A percentile compares a stretch with the other conserved stretches of the same genome.
phyloP scores from a whole-genome alignment of 2,329 filamentous ascomycete genomes.

The Penicillium expansum region DNA sequence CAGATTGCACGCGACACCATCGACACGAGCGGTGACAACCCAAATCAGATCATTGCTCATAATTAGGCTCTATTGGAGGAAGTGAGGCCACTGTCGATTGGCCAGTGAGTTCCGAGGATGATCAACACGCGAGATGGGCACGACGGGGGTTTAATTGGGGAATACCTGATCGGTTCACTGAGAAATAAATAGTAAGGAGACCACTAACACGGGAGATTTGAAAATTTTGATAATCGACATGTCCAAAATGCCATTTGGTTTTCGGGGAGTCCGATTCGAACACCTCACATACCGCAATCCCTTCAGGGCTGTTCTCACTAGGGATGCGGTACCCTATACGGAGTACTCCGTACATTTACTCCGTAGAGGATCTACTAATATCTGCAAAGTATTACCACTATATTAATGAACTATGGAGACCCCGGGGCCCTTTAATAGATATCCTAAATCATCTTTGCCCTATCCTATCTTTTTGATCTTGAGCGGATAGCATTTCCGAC shows the following conservation, averaged over 20 bases:
- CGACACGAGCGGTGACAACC: constrained; percentile 38
- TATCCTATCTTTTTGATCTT: background rate
- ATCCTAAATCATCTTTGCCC: background rate
- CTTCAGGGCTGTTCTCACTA: background rate
- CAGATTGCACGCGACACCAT: constrained; percentile 36
- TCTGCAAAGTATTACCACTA: background rate
- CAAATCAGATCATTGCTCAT: constrained; percentile 40
- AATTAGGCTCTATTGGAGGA: constrained; percentile 38
- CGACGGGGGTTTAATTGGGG: too few relatives aligned
- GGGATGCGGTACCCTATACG: background rate
- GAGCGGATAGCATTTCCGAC: too few relatives aligned
- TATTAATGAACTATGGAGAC: background rate
- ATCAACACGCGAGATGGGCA: background rate
- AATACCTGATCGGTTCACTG: constrained; percentile 13
- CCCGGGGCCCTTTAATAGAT: background rate
- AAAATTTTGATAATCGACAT: background rate
- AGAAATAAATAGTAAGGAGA: background rate
- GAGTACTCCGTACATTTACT: too few relatives aligned
- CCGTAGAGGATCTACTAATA: too few relatives aligned
- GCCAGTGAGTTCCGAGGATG: too few relatives aligned
- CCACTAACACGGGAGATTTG: background rate
- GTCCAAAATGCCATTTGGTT: background rate
- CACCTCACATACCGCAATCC: background rate
- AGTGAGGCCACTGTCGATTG: background rate
- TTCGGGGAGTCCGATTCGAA: background rate